Percentiles rank a stretch among this genome's conserved stretches.
Conservation (phyloP, 768 basidiomycete species). For the Dictyophora rubrovolvata region DNA sequence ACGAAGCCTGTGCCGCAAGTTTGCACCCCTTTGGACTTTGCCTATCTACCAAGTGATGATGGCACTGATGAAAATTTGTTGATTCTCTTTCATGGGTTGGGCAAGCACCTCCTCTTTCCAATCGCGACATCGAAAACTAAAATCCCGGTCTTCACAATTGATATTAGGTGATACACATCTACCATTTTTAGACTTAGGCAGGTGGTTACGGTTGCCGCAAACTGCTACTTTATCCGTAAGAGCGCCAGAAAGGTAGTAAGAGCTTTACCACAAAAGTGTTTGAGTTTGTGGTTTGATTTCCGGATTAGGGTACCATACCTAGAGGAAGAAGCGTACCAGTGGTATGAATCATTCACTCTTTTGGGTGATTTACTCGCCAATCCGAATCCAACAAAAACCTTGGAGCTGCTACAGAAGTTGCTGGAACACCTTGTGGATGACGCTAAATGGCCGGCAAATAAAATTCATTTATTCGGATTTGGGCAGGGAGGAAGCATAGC, state of each 20-base stretch:
- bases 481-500: conserved; percentile 79
- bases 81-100: conserved; percentile 77
- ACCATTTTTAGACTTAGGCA: conserved; percentile 69
- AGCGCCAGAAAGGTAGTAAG: conserved; percentile 70
- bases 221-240: conserved; percentile 77
- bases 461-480: conserved; percentile 84
- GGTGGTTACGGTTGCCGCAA: conserved; percentile 73
- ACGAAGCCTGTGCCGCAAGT: conserved; percentile 41
- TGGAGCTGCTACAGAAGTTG: conserved; percentile 44
- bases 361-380: conserved; percentile 61
- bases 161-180: conserved; percentile 65
- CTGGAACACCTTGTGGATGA: conserved; percentile 46
- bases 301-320: conserved; percentile 59
- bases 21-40: conserved; percentile 45
- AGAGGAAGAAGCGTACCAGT: conserved; percentile 68
- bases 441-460: conserved; percentile 53
- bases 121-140: background rate
- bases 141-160: background rate
- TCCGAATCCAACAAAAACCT: conserved; percentile 65
- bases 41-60: conserved; percentile 66
- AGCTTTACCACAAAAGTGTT: conserved; percentile 10
- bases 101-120: conserved; percentile 29
- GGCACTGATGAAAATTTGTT: conserved; percentile 81
- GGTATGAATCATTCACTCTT: conserved; percentile 75
- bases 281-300: background rate